Base-by-base conservation (phyloP, 106 monocot genomes). In the Dendrobium officinale region DNA sequence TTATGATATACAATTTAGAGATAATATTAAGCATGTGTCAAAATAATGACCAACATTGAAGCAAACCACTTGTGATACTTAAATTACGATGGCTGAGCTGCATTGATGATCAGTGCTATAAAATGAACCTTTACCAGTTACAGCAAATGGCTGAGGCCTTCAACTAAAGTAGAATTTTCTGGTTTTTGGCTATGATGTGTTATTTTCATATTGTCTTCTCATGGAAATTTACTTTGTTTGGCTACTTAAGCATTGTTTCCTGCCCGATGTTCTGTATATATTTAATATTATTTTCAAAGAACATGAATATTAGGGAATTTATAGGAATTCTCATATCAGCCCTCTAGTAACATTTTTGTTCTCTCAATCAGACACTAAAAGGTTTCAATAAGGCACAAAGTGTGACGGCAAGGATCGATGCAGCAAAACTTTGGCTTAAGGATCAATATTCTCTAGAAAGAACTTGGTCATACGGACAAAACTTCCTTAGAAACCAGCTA, bases 401-500 rank as follows among this genome's bases (percentile, higher is more conserved):
- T 59, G 22, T 87, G 13, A 61, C 84, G 61, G 81, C 66, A 2
- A 88, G 85, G 95, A 73, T 91, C 8, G 89, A 91, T 42, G 89
- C 82, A 51, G 45, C 83, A 68, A 98, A 92, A 78, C 33, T 77
- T 86, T 91, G 91, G 98, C 84, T 98, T 80, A 88, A 83, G 72
- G 86, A 92, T 54, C 85, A 92, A 79, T 89, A 77, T 84, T 88
- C 84, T 75, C 83, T 80, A 37, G 83, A 89, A 31, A 87, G 77
- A 26, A 58, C 84, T 18, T 64, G 61, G 9, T 74, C 82, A 40
- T 82, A 42, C 72, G 22, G 75, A 80, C 86, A 86, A 72, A 80
- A 56, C 5, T 75, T 54, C 49, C 79, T 54, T 16, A 75, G 45
- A 20, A 73, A 81, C 42, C 83, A 87, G 44, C 16, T 80, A 26